Percentiles rank a stretch among this genome's conserved stretches.
These are phyloP conservation scores for Cercospora citrullina DNA, from an alignment of 2,329 filamentous ascomycete genomes.

Conservation along the genomic window DNA sequence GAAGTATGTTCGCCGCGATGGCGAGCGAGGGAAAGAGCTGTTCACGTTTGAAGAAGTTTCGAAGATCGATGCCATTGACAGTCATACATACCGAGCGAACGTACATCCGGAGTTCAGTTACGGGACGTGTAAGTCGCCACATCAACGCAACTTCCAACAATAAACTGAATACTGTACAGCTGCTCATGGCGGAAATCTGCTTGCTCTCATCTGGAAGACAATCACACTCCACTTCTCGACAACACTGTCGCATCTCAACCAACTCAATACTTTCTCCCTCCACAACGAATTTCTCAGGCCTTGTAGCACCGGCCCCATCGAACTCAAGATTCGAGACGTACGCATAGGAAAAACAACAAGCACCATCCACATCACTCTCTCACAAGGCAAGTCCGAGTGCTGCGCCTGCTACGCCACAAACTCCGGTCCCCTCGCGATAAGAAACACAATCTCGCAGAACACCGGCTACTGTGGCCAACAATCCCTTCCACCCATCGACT, in stretches of 20 bases:
- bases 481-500: slow-evolving; percentile 19
- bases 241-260: slow-evolving; percentile 15
- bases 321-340: slow-evolving; percentile 15
- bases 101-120: slow-evolving; percentile 22
- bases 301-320: slow-evolving; percentile 13
- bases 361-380: slow-evolving; percentile 13
- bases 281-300: slow-evolving; percentile 26
- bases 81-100: slow-evolving; percentile 21
- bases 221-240: slow-evolving; percentile 20
- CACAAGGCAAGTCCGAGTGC: slow-evolving; percentile 1
- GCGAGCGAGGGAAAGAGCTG: slow-evolving; percentile 12
- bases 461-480: slow-evolving; percentile 7
- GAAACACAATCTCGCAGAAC: slow-evolving; percentile 7
- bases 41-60: slow-evolving; percentile 23
- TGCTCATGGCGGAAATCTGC: slow-evolving; percentile 26
- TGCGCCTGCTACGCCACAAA: slow-evolving; percentile 14
- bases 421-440: neutral
- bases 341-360: slow-evolving; percentile 17
- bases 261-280: slow-evolving; percentile 22
- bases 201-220: slow-evolving; percentile 19
- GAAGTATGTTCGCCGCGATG: slow-evolving; percentile 2
- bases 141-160: neutral
- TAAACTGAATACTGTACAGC: slow-evolving; percentile 1
- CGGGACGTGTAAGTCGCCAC: slow-evolving; percentile 15
- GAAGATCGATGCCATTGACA: slow-evolving; percentile 6